Evolutionary conservation across 352 stramenopile species (phyloP).

Genomic region (Phytophthora foliorum): DNA sequence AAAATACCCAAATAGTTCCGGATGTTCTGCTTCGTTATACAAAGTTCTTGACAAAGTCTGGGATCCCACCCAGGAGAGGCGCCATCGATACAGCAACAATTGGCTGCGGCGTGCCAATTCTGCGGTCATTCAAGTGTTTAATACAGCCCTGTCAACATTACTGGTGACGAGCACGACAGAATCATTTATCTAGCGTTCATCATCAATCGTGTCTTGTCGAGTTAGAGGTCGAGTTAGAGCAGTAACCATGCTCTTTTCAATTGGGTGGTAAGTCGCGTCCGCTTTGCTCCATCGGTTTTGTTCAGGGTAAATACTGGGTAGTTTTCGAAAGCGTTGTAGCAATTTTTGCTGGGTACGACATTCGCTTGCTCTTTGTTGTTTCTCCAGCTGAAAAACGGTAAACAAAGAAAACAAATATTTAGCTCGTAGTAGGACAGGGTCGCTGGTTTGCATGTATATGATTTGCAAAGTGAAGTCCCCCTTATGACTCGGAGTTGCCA

Average conservation of each 20-base stretch:
- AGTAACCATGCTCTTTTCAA: background rate
- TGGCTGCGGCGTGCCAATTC: background rate
- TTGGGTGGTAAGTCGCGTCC: background rate
- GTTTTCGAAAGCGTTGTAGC: background rate
- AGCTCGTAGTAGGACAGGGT: background rate
- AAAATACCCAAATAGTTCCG: conserved; percentile 8
- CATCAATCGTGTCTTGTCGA: background rate
- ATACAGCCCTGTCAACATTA: conserved; percentile 5
- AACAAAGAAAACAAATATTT: conserved; percentile 16
- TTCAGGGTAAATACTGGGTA: background rate
- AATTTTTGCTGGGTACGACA: background rate
- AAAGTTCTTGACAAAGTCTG: background rate
- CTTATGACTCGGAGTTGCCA: conserved; percentile 5
- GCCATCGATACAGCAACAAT: background rate
- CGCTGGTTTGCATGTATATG: conserved; percentile 12
- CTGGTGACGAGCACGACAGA: conserved; percentile 9
- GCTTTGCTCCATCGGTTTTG: conserved; percentile 2
- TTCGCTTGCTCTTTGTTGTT: conserved; percentile 1
- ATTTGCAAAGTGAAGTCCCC: conserved; percentile 11
- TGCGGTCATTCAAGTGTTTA: conserved; percentile 8
- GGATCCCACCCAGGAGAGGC: background rate
- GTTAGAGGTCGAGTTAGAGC: conserved; percentile 5
- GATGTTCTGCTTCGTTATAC: conserved; percentile 11
- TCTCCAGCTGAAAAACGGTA: background rate
- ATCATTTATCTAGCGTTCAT: background rate